Percentiles rank a stretch among this genome's conserved stretches.
Conservation (phyloP, 2,329 filamentous ascomycete species). For the Ceratocystis cubensis region DNA sequence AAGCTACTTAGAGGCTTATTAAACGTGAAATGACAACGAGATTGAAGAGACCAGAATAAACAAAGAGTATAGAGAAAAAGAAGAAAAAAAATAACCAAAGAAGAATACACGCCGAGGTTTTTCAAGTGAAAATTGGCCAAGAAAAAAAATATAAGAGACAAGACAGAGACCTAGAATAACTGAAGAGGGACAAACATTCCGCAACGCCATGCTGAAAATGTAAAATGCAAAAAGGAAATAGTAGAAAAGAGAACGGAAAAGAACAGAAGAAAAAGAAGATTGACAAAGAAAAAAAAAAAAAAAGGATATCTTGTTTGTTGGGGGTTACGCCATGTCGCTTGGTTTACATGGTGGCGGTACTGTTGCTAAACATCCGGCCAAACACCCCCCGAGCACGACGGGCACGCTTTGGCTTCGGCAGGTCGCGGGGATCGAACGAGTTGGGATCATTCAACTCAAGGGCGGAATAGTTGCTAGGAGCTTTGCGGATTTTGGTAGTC, state of each 20-base stretch:
- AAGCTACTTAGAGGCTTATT: background rate
- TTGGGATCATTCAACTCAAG: slow-evolving; percentile 39
- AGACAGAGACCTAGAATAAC: background rate
- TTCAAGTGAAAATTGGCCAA: background rate
- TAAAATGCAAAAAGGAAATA: slow-evolving; percentile 1
- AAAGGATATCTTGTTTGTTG: background rate
- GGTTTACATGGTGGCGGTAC: slow-evolving; percentile 31
- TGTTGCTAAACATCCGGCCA: slow-evolving; percentile 40
- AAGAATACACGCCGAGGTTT: background rate
- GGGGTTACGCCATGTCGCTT: background rate
- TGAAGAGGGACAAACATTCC: background rate
- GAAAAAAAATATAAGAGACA: background rate
- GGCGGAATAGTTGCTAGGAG: slow-evolving; percentile 32
- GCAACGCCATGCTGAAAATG: slow-evolving; percentile 5
- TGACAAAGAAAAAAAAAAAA: background rate
- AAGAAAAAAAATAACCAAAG: background rate
- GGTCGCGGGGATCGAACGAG: slow-evolving; percentile 38
- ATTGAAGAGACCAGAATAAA: background rate
- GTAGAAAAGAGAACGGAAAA: slow-evolving; percentile 6
- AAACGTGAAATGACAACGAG: slow-evolving; percentile 4
- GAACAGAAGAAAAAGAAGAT: background rate
- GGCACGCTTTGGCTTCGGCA: slow-evolving; percentile 39
- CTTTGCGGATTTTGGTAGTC: slow-evolving; percentile 25
- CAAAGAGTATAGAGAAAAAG: background rate
- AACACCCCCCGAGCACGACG: slow-evolving; percentile 39